Conservation (phyloP, 2,329 filamentous ascomycete species). For the Microsporum canis region DNA sequence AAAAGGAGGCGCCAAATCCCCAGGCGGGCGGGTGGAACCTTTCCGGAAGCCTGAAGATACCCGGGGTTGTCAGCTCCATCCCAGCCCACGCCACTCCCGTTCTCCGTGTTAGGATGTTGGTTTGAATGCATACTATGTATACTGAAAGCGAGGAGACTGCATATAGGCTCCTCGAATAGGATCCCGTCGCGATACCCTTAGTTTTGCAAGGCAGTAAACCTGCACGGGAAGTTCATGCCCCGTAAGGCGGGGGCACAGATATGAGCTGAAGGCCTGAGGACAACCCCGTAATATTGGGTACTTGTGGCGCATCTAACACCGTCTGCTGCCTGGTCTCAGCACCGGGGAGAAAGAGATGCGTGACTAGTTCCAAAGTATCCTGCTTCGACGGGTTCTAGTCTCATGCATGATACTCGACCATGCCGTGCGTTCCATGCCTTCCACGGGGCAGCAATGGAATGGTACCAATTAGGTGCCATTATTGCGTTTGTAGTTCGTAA, state of each 20-base stretch:
- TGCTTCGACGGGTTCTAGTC: neutral
- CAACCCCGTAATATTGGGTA: neutral
- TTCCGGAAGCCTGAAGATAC: neutral
- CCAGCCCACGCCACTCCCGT: neutral
- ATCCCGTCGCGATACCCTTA: neutral
- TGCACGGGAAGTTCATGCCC: neutral
- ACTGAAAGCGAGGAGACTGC: neutral
- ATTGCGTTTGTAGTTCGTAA: neutral
- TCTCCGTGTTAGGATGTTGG: neutral
- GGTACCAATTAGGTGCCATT: neutral
- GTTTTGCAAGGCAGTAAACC: neutral
- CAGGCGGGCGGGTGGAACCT: neutral
- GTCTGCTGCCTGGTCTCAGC: neutral
- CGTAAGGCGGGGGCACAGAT: neutral
- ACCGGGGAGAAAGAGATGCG: neutral
- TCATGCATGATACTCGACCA: neutral
- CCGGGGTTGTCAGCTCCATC: neutral
- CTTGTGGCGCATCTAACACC: neutral
- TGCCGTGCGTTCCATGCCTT: neutral
- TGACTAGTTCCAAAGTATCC: neutral
- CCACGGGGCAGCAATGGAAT: neutral
- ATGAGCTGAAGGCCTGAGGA: neutral
- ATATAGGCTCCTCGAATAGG: neutral
- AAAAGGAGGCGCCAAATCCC: neutral
- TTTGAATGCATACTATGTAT: neutral